Conservation (phyloP, 345 rosid species). For the Salix exigua region DNA sequence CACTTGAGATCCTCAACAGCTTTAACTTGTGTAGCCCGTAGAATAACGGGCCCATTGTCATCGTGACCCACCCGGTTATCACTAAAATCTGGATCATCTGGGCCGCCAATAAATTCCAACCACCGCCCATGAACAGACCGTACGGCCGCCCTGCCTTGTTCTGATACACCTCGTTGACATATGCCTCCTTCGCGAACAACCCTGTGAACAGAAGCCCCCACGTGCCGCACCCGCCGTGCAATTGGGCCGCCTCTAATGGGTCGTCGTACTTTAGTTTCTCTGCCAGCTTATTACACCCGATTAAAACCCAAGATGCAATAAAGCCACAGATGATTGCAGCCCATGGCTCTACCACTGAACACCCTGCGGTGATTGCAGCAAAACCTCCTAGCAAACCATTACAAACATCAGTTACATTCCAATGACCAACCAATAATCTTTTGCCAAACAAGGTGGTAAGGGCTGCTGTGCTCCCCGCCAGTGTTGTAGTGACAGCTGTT, state of each 20-base stretch:
- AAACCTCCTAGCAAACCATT: conserved; percentile 23
- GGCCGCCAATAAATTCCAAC: conserved; percentile 15
- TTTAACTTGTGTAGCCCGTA: conserved; percentile 17
- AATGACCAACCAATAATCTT: conserved; percentile 16
- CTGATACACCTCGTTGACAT: conserved; percentile 38
- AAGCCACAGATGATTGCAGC: conserved; percentile 52
- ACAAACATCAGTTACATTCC: conserved; percentile 20
- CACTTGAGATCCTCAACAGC: conserved; percentile 22
- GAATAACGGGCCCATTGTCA: conserved; percentile 21
- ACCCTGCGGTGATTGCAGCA: conserved; percentile 42
- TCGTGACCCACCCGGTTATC: conserved; percentile 23
- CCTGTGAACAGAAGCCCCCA: conserved; percentile 61
- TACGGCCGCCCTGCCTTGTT: conserved; percentile 9
- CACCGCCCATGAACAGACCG: conserved; percentile 29
- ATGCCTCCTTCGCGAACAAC: conserved; percentile 38
- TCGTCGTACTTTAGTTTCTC: conserved; percentile 46
- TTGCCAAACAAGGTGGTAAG: conserved; percentile 21
- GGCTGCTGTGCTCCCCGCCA: conserved; percentile 23
- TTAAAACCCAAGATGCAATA: conserved; percentile 46
- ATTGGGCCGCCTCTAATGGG: conserved; percentile 56
- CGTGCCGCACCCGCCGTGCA: conserved; percentile 54
- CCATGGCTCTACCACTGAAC: conserved; percentile 58
- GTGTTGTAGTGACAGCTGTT: conserved; percentile 26
- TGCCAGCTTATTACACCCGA: conserved; percentile 47
- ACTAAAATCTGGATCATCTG: conserved; percentile 23